Evolutionary conservation across 306 rosid genomes (phyloP), one percentile per base, ranked within the genome.

Genomic region (Gastrolobium villosum): DNA sequence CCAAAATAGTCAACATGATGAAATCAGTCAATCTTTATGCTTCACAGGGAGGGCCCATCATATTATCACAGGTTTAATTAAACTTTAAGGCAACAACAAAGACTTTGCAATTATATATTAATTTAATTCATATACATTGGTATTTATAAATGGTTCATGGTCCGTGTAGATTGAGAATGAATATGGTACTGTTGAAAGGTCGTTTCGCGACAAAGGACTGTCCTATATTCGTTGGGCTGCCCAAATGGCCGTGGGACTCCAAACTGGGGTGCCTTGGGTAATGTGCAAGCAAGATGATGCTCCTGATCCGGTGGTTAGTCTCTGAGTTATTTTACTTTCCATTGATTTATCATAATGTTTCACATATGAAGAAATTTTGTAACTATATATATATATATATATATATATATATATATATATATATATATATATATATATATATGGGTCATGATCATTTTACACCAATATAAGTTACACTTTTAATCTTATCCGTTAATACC

Each of bases 211-310:
- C 55, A 79, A 49, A n/a, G 99, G 97, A 69, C 75, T 81, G 2
- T 63, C 89, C 64, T 95, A 95, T 73, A 79, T 89, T 82, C 88
- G 69, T 44, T 95, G 99, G 99, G 95, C 97, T 31, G 99, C 97
- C 37, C 72, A 79, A 60, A 89, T 92, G 97, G 94, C 96, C 0
- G 97, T 88, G 39, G 86, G 88, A 35, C 94, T 88, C 70, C 85
- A 89, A 70, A 95, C 92, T 48, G 97, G 97, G 54, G 97, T 88
- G 70, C 99, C 99, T 26, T 92, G 99, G 98, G 62, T 78, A 6
- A 95, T 95, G 99, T 95, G 99, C 81, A 91, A 83, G 75, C 98
- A 94, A 88, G 82, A 89, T 1, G 91, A 94, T 84, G 98, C 98
- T 78, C 98, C 97, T 15, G 93, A 86, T 66, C 91, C 94, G 0